Evolutionary conservation across 2,329 filamentous ascomycete species (phyloP), one percentile per base, ranked within the genome.

Genomic region (Botrytis sinoallii): DNA sequence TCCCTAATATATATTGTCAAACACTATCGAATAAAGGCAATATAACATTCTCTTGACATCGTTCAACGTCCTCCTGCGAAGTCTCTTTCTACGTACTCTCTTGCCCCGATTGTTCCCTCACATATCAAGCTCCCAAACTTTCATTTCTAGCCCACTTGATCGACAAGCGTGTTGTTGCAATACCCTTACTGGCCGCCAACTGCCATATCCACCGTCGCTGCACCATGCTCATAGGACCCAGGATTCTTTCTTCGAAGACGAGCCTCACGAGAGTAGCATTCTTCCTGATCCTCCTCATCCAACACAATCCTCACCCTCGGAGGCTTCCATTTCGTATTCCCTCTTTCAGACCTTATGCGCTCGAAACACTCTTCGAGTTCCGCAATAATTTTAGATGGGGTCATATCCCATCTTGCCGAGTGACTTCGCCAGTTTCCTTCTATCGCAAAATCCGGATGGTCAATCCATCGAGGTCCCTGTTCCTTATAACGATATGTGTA

Each of bases 391-490:
- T 29, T 55, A 4, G 48, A 29, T 4, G 65, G 65, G 3, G 65
- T 42, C 46, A 57, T 68, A 42, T 68, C 65, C 35, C 35, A 22
- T 40, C 48, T 57, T 55, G 65, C 20, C 46, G 46, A 2, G 38
- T 68, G 46, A 57, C 38, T n/a, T n/a, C 35, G 9, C 46, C 65
- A 68, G 8, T 12, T 55, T 16, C 48, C 65, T 42, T 68, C 65
- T 29, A 68, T 55, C 16, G 65, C 32, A 18, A 68, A 68, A 12
- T 55, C 35, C 14, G 35, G 65, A 48, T 68, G 65, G 40, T 68
- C 65, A 40, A 68, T 22, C 46, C 46, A 68, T 48, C 25, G 35
- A 57, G 65, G 65, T 22, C 65, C 65, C 4, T 55, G 32, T 29
- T 18, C 22, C 16, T 25, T 67, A 40, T 67, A 55, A 20, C 65